Conservation (phyloP, 2,329 filamentous ascomycete species). For the Aspergillus alliaceus region DNA sequence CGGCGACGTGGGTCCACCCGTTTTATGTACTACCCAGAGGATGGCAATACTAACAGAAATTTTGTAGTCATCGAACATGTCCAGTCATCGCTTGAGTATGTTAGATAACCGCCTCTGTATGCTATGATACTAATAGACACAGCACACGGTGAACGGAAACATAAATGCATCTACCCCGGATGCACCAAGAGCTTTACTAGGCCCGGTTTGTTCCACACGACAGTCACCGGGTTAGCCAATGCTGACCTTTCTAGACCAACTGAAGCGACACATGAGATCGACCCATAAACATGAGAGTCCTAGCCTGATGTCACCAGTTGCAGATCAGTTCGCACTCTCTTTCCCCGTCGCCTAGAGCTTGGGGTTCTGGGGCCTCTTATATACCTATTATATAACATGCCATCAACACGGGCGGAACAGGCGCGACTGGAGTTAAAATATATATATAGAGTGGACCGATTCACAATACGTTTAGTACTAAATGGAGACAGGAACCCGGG, state of each 20-base stretch:
- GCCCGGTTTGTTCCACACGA: conserved; percentile 33
- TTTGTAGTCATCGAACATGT: conserved; percentile 45
- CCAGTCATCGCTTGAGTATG: conserved; percentile 45
- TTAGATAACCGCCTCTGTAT: not conserved
- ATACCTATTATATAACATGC: not conserved
- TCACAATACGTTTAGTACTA: not conserved
- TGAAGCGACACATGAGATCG: conserved; percentile 41
- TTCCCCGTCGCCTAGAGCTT: conserved; percentile 13
- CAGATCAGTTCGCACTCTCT: conserved; percentile 22
- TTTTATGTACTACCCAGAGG: not conserved
- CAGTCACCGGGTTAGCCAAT: no score
- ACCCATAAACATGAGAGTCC: conserved; percentile 34
- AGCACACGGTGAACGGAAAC: conserved; percentile 43
- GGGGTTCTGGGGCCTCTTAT: not conserved
- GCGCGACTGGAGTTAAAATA: conserved; percentile 1
- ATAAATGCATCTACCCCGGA: conserved; percentile 41
- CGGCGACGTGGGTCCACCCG: conserved; percentile 39
- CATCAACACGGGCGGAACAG: not conserved
- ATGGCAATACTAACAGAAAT: not conserved
- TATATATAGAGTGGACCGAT: not conserved
- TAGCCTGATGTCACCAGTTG: conserved; percentile 23
- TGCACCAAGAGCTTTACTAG: conserved; percentile 47
- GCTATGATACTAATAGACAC: conserved; percentile 8
- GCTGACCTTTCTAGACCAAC: conserved; percentile 33
- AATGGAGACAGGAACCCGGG: not conserved